These are phyloP conservation scores for Hura crepitans DNA, from an alignment of 441 rosid genomes.

Conservation along the genomic window DNA sequence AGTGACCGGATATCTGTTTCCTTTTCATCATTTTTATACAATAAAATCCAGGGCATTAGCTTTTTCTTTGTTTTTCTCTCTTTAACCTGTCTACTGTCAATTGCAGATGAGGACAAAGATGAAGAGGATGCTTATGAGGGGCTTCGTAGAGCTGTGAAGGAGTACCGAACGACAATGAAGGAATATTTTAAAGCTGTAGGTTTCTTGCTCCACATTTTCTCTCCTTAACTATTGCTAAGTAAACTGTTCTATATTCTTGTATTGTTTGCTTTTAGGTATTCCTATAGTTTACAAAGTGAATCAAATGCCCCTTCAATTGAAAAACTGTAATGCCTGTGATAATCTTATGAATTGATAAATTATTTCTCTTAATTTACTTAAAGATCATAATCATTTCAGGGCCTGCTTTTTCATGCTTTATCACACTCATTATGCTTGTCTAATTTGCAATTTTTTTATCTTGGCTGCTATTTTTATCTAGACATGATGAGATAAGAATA, in stretches of 20 bases:
- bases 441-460: slow-evolving; percentile 1
- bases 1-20: neutral
- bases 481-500: slow-evolving; percentile 5
- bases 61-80: slow-evolving; percentile 10
- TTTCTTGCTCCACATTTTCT: slow-evolving; percentile 6
- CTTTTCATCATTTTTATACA: no score
- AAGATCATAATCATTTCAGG: neutral
- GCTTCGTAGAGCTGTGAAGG: slow-evolving; percentile 55
- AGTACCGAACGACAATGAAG: slow-evolving; percentile 48
- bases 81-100: slow-evolving; percentile 4
- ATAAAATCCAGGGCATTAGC: neutral
- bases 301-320: neutral
- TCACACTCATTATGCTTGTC: neutral
- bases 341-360: neutral
- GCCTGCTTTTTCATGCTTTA: neutral
- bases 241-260: neutral
- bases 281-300: neutral
- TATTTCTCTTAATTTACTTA: neutral
- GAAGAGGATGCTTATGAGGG: slow-evolving; percentile 43
- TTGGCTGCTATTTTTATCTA: neutral
- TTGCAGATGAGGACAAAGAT: slow-evolving; percentile 35
- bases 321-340: neutral
- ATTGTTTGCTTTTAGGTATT: neutral
- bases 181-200: slow-evolving; percentile 52
- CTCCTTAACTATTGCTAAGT: neutral